Percentiles rank a stretch among this genome's conserved stretches.
These are phyloP conservation scores for Saposhnikovia divaricata DNA, from an alignment of 129 eudicot genomes.

Conservation along the genomic window DNA sequence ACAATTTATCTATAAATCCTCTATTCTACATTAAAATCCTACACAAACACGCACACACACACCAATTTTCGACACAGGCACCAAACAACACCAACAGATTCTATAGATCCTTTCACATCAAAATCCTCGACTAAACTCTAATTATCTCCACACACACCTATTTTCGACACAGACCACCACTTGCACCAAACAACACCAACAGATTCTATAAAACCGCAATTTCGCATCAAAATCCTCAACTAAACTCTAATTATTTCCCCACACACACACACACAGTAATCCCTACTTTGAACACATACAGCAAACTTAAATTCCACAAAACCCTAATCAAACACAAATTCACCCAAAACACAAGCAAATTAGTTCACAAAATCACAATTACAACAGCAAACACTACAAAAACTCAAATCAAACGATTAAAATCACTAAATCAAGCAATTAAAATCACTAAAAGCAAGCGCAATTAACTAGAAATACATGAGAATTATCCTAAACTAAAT, in stretches of 20 bases:
- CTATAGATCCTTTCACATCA: too few relatives aligned
- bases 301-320: background rate
- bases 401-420: background rate
- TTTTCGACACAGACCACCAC: too few relatives aligned
- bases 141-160: too few relatives aligned
- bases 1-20: too few relatives aligned
- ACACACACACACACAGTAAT: background rate
- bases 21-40: too few relatives aligned
- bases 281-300: background rate
- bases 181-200: background rate
- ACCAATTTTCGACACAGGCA: too few relatives aligned
- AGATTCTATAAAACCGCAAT: background rate
- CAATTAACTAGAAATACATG: constrained; percentile 1
- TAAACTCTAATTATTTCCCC: constrained; percentile 1
- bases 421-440: background rate
- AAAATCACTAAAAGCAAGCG: background rate
- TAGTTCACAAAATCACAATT: constrained; percentile 18
- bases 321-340: background rate
- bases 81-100: too few relatives aligned
- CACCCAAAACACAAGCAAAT: background rate
- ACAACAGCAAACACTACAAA: background rate
- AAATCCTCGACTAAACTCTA: too few relatives aligned
- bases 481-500: constrained; percentile 7
- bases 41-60: too few relatives aligned
- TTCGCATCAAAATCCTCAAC: background rate